Base-by-base conservation (phyloP, 2,329 filamentous ascomycete genomes). In the Pseudogymnoascus sp. region DNA sequence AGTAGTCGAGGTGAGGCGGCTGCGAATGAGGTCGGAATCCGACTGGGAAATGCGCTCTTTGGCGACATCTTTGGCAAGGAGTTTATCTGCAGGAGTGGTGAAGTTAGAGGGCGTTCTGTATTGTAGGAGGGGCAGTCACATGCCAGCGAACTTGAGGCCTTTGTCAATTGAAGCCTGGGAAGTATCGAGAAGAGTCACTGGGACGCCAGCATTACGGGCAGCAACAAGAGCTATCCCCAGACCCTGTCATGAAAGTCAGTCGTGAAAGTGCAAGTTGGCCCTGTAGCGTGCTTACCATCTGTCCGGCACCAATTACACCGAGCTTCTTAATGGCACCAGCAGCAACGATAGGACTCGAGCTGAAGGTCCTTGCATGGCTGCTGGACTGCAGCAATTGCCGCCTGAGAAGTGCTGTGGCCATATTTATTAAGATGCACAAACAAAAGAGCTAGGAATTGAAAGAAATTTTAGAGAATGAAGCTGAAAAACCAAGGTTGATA, bases 141-240 rank as follows among this genome's bases (percentile, higher is more conserved):
- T 76, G 91, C 89, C 88, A 67, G 93, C 93, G 75, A 99, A 97
- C 63, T 87, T 86, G 57, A 97, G 76, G 54, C 92, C 91, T 78
- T 95, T 97, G 71, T 94, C 87, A 64, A 99, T 81, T 14, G 93
- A 90, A 50, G 86, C 83, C 75, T 96, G 86, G 9, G 88, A 94
- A 64, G 77, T 88, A 74, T 99, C 94, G 63, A 99, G 84, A 39
- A 99, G 74, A 9, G 84, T 92, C 11, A 99, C 93, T 2, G 91
- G 89, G 0, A 99, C 84, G 63, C 86, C 80, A 43, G 93, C 93
- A 73, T 80, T 92, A 67, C 90, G 86, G 43, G 93, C 91, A 58
- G 93, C 94, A 54, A 99, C 93, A 14, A 99, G 85, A 58, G 94
- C 94, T 74, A 99, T 99, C 63, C 94, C 94, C 47, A 99, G 79